phyloP scores from a whole-genome alignment of 1,284 basidiomycete species.

The Cutaneotrichosporon cavernicola region DNA sequence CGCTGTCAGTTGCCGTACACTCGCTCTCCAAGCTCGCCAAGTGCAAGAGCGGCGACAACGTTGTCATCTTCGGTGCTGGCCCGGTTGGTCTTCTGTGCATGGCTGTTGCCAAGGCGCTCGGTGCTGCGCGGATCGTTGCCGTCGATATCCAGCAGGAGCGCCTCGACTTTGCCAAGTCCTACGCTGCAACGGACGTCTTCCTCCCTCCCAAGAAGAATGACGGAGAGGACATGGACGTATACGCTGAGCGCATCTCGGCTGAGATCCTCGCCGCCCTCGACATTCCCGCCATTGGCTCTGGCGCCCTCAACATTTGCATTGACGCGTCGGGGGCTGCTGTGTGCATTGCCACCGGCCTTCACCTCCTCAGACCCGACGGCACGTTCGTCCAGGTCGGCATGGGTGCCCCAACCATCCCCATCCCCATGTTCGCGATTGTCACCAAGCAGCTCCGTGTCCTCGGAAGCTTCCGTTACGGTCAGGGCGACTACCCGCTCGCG shows the following conservation, averaged over 20 bases:
- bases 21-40: conserved; percentile 74
- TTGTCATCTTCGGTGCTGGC: conserved; percentile 79
- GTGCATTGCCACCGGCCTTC: conserved; percentile 61
- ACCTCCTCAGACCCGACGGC: conserved; percentile 65
- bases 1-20: conserved; percentile 87
- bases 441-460: conserved; percentile 49
- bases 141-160: conserved; percentile 77
- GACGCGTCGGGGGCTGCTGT: conserved; percentile 63
- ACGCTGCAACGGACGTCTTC: conserved; percentile 80
- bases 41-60: conserved; percentile 67
- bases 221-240: conserved; percentile 67
- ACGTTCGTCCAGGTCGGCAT: conserved; percentile 53
- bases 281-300: conserved; percentile 54
- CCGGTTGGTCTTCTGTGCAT: conserved; percentile 86
- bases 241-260: conserved; percentile 59
- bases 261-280: conserved; percentile 54
- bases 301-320: conserved; percentile 60
- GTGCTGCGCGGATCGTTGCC: conserved; percentile 75
- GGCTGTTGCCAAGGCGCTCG: conserved; percentile 87
- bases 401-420: conserved; percentile 42
- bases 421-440: conserved; percentile 50
- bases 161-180: conserved; percentile 82
- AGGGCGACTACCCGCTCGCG: conserved; percentile 56
- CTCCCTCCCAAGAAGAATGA: conserved; percentile 63
- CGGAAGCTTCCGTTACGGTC: conserved; percentile 53